A percentile compares a stretch with the other conserved stretches of the same genome.
Conservation (phyloP, 2,329 filamentous ascomycete species). For the Diaporthe australafricana region DNA sequence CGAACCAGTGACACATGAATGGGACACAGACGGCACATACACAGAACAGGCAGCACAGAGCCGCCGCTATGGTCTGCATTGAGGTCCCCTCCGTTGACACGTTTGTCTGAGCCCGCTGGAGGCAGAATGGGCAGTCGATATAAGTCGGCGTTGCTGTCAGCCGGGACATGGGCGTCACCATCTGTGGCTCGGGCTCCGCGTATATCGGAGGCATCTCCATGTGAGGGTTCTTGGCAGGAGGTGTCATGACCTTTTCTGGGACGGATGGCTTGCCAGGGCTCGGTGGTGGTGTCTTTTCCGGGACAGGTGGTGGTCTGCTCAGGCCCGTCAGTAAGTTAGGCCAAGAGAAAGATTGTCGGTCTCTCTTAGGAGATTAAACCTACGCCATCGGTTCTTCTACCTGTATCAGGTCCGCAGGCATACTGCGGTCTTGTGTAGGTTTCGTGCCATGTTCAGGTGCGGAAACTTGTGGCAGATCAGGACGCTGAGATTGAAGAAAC, state of each 20-base stretch:
- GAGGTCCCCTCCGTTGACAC: neutral
- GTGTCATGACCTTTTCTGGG: neutral
- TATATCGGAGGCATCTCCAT: constrained; percentile 23
- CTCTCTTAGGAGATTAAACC: no score
- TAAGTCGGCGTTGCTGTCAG: neutral
- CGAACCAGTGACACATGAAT: constrained; percentile 25
- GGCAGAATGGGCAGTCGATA: constrained; percentile 13
- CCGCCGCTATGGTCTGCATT: constrained; percentile 14
- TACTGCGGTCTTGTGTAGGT: neutral
- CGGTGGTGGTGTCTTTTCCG: neutral
- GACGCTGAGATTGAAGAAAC: neutral
- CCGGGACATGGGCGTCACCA: constrained; percentile 18
- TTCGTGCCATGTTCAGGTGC: neutral
- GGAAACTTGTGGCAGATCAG: neutral
- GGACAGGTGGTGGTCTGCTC: neutral
- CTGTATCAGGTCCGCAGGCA: constrained; percentile 5
- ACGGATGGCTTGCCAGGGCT: neutral
- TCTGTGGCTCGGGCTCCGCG: constrained; percentile 25
- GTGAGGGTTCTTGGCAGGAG: constrained; percentile 20
- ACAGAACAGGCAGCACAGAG: constrained; percentile 21
- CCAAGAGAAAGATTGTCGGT: neutral
- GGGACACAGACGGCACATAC: constrained; percentile 8
- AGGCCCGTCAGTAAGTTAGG: neutral
- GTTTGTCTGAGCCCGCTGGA: neutral
- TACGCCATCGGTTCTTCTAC: neutral